Base-by-base conservation (phyloP, 345 rosid genomes). In the Eucalyptus cladocalyx region DNA sequence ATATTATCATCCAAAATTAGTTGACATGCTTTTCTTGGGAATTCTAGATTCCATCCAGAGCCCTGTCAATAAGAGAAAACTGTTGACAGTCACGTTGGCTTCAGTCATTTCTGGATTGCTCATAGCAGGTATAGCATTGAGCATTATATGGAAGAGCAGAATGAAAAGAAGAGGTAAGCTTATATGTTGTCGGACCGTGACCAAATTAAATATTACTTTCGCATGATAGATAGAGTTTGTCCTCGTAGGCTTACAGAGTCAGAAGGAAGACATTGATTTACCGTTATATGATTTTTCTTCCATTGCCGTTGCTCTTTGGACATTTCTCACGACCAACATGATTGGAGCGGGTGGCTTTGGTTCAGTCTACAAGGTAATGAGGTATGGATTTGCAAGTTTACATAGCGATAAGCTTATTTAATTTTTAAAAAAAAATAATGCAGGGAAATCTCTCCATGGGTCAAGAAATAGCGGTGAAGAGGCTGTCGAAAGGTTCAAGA, bases 331-430 rank as follows among this genome's bases (percentile, higher is more conserved):
- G 18, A 69, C 65, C 23, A 93, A 93, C 86, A 83, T 69, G 60
- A 50, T 94, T 21, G 95, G 94, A 21, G 72, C 69, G 6, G 94
- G 95, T 26, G 95, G 93, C 34, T 93, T 92, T 81, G 92, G 95
- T 40, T 86, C 91, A 34, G 94, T 93, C 37, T 94, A 92, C 88
- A 80, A 81, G 92, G 90, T 91, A 89, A 87, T 14, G 6, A 87
- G 51, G 3, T 23, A 11, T 51, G 53, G 9, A 48, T 11, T 13
- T 43, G 17, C 7, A 7, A 12, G 54, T 50, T 37, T 23, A 80
- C 30, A 45, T n/a, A n/a, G 14, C 60, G 37, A 67, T 5, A 12
- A 23, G 17, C 34, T 47, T 32, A 86, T 54, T 11, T 6, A n/a
- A 6, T 42, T 19, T n/a, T n/a, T n/a, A n/a, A n/a, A 10, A 30